Conservation (phyloP, 805 yeast species). For the Candida succiphila region DNA sequence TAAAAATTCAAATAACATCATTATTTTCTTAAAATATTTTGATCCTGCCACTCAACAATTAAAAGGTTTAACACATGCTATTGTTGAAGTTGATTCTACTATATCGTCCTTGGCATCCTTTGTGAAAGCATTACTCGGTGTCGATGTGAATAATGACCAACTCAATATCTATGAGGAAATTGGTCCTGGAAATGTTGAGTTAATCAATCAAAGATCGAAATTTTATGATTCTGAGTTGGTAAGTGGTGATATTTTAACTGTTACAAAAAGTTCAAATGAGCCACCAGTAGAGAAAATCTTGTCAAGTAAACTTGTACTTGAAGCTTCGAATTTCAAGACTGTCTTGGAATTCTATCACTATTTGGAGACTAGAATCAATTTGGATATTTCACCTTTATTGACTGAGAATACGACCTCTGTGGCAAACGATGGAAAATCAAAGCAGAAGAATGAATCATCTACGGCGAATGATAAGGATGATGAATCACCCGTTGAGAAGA, state of each 20-base stretch:
- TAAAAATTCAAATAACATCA: constrained; percentile 16
- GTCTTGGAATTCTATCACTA: constrained; percentile 41
- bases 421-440: constrained; percentile 7
- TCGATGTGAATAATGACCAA: too few species aligned
- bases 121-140: constrained; percentile 31
- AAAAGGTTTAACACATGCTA: constrained; percentile 56
- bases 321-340: constrained; percentile 16
- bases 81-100: constrained; percentile 37
- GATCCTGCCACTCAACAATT: constrained; percentile 44
- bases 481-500: constrained; percentile 5
- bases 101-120: constrained; percentile 30
- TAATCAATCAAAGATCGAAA: constrained; percentile 26
- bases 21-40: constrained; percentile 55
- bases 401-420: constrained; percentile 40
- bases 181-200: constrained; percentile 40
- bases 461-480: background rate
- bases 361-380: constrained; percentile 50
- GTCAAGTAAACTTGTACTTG: background rate
- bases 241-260: constrained; percentile 57
- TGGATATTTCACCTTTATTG: constrained; percentile 36
- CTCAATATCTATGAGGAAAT: constrained; percentile 54
- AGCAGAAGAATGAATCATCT: constrained; percentile 6
- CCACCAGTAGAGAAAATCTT: background rate
- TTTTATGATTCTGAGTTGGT: constrained; percentile 49
- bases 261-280: constrained; percentile 6